Conservation (phyloP, 805 yeast genomes). For the Saccharomycopsis olivae region DNA sequence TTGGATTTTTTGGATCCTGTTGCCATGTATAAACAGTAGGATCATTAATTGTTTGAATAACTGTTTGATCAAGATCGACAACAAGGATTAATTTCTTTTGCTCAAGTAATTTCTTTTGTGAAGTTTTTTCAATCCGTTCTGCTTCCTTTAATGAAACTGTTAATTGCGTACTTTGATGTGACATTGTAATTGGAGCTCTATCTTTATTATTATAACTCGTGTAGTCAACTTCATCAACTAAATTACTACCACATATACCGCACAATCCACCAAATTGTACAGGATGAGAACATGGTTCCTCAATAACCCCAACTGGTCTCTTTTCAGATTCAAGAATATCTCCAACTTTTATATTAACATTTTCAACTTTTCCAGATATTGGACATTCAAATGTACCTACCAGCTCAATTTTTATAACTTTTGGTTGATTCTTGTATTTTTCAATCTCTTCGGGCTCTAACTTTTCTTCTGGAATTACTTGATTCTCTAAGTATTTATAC, state of each 20-base stretch:
- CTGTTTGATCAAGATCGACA: conserved; percentile 95
- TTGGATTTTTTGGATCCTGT: conserved; percentile 73
- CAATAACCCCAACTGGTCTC: conserved; percentile 42
- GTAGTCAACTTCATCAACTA: conserved; percentile 66
- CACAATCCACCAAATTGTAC: conserved; percentile 94
- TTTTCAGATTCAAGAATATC: conserved; percentile 43
- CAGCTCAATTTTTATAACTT: conserved; percentile 44
- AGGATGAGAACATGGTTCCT: conserved; percentile 84
- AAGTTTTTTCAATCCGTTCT: conserved; percentile 59
- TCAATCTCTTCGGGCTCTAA: conserved; percentile 23
- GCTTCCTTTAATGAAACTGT: conserved; percentile 85
- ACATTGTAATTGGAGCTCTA: conserved; percentile 78
- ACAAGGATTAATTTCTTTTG: conserved; percentile 74
- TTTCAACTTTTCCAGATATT: conserved; percentile 53
- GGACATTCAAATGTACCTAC: conserved; percentile 80
- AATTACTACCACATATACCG: conserved; percentile 79
- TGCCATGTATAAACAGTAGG: conserved; percentile 97
- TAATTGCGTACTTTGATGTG: conserved; percentile 78
- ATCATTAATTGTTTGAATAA: conserved; percentile 95
- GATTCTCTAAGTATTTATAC: conserved; percentile 56
- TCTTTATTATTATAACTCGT: conserved; percentile 32
- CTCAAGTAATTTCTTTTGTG: conserved; percentile 48
- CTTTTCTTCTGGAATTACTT: conserved; percentile 10
- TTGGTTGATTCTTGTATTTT: conserved; percentile 31
- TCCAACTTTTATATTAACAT: conserved; percentile 41